phyloP scores from a whole-genome alignment of 2,329 filamentous ascomycete species.

The Exophiala viscosa region DNA sequence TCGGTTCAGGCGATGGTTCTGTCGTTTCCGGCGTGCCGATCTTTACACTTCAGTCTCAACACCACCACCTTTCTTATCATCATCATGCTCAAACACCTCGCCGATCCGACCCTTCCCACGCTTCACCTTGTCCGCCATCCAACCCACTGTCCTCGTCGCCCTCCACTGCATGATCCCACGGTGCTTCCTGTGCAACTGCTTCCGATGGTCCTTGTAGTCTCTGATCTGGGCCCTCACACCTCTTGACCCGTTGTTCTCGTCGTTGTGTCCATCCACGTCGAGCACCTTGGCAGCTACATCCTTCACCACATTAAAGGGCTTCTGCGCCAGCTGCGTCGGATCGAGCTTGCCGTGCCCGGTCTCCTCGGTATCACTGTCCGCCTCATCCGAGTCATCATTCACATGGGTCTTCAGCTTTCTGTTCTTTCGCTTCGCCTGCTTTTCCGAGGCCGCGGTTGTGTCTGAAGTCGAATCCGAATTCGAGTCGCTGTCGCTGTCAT shows the following conservation, averaged over 20 bases:
- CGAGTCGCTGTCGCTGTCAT: conserved; percentile 13
- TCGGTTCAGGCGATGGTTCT: no score
- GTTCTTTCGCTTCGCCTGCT: neutral
- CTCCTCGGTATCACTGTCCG: conserved; percentile 12
- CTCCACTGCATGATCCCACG: conserved; percentile 72
- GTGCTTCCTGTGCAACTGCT: conserved; percentile 65
- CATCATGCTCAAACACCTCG: conserved; percentile 55
- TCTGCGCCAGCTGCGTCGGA: conserved; percentile 13
- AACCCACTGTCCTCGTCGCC: conserved; percentile 53
- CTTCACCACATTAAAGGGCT: conserved; percentile 13
- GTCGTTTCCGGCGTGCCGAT: no score
- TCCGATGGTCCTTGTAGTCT: conserved; percentile 64
- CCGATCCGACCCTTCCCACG: conserved; percentile 46
- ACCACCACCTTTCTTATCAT: conserved; percentile 49
- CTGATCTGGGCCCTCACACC: conserved; percentile 47
- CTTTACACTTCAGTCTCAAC: conserved; percentile 66
- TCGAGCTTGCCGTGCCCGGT: conserved; percentile 4
- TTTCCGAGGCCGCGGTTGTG: conserved; percentile 5
- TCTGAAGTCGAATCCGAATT: conserved; percentile 13
- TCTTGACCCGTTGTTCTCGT: conserved; percentile 26
- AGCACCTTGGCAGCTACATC: conserved; percentile 11
- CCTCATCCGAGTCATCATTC: conserved; percentile 16
- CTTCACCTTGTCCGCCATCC: conserved; percentile 58
- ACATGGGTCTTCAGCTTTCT: conserved; percentile 23
- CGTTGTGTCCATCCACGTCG: conserved; percentile 24